phyloP scores from a whole-genome alignment of 2,329 filamentous ascomycete genomes.

The Zasmidium angulare region DNA sequence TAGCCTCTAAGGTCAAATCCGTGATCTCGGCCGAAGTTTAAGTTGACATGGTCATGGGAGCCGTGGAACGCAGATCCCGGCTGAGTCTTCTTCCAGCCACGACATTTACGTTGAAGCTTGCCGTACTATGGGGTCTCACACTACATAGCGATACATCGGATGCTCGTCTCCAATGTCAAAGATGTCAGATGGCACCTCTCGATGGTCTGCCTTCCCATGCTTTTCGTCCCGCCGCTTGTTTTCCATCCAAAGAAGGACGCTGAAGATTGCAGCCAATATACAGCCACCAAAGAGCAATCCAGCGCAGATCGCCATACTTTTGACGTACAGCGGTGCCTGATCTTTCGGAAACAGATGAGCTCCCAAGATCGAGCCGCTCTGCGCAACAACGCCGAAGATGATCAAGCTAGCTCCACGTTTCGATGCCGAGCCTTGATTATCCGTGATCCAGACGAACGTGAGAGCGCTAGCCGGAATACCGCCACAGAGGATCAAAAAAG shows the following conservation, averaged over 20 bases:
- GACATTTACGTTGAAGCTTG: too few species aligned
- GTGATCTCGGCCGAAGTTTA: background rate
- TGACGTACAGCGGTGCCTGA: slow-evolving; percentile 5
- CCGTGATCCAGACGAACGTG: slow-evolving; percentile 37
- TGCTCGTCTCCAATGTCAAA: slow-evolving; percentile 5
- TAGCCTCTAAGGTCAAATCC: background rate
- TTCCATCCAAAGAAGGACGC: slow-evolving; percentile 1
- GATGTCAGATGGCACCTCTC: slow-evolving; percentile 5
- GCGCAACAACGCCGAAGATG: slow-evolving; percentile 37
- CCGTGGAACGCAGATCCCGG: background rate
- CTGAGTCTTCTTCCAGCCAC: background rate
- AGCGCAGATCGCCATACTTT: slow-evolving; percentile 2
- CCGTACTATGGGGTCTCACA: background rate
- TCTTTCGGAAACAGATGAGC: slow-evolving; percentile 5
- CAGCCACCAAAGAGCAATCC: slow-evolving; percentile 2
- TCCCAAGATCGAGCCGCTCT: slow-evolving; percentile 2
- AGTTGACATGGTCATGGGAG: background rate
- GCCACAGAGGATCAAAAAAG: slow-evolving; percentile 36
- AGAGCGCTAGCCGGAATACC: slow-evolving; percentile 38
- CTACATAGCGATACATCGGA: slow-evolving; percentile 6
- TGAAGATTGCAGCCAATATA: background rate
- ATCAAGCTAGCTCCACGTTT: slow-evolving; percentile 36
- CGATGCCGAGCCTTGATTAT: slow-evolving; percentile 38
- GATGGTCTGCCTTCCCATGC: background rate
- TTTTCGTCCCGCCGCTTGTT: slow-evolving; percentile 4